Evolutionary conservation across 169 alveolate genomes (phyloP).

Genomic region (Cryptosporidium xiaoi): DNA sequence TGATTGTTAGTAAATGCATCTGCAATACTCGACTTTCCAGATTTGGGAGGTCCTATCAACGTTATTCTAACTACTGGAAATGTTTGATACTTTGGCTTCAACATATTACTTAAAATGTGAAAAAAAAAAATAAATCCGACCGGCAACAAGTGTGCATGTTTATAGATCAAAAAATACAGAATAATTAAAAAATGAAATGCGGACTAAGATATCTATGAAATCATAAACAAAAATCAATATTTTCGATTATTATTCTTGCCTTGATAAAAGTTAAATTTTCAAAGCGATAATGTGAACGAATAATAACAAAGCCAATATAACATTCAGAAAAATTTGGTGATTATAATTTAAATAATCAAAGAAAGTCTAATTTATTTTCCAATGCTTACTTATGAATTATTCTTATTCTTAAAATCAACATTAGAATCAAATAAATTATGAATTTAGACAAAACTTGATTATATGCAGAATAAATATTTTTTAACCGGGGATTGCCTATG

Average conservation of each 20-base stretch:
- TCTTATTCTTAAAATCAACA: too few species aligned
- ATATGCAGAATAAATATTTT: constrained; percentile 8
- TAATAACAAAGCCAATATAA: too few species aligned
- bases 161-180: constrained; percentile 32
- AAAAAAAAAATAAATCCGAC: not conserved
- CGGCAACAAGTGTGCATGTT: constrained; percentile 50
- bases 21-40: constrained; percentile 70
- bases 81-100: constrained; percentile 66
- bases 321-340: too few species aligned
- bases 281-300: too few species aligned
- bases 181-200: too few species aligned
- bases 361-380: too few species aligned
- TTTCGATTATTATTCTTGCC: too few species aligned
- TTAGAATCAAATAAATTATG: not conserved
- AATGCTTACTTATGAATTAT: too few species aligned
- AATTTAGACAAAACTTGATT: constrained; percentile 70
- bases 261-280: too few species aligned
- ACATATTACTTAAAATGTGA: constrained; percentile 19
- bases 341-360: too few species aligned
- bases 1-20: constrained; percentile 39
- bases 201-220: too few species aligned
- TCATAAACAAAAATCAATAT: too few species aligned
- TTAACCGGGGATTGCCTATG: constrained; percentile 53
- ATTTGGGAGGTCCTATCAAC: constrained; percentile 61
- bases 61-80: constrained; percentile 67